Percentiles rank a stretch among this genome's conserved stretches.
These are phyloP conservation scores for Melanopsichium pennsylvanicum DNA, from an alignment of 1,284 basidiomycete genomes.

Conservation along the genomic window DNA sequence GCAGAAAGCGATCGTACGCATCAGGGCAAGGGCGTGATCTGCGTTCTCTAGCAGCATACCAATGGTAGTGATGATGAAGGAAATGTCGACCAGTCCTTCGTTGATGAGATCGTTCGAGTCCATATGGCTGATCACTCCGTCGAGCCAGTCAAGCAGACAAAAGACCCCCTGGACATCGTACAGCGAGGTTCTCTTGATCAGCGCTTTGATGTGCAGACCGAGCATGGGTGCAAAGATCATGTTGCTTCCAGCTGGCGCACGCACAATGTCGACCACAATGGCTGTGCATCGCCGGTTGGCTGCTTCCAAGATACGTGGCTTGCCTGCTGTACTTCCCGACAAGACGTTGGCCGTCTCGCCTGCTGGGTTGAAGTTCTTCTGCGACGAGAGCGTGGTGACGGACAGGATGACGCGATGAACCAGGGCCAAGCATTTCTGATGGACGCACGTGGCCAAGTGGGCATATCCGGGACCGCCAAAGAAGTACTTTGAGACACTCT, in stretches of 20 bases:
- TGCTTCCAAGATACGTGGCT: constrained; percentile 61
- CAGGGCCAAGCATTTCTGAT: constrained; percentile 60
- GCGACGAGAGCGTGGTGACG: constrained; percentile 62
- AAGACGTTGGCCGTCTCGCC: constrained; percentile 63
- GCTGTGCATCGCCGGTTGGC: constrained; percentile 61
- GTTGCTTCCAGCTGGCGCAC: constrained; percentile 42
- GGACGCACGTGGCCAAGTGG: constrained; percentile 59
- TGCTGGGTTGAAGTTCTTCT: constrained; percentile 61
- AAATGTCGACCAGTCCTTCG: constrained; percentile 51
- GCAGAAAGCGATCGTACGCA: constrained; percentile 62
- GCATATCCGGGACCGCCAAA: constrained; percentile 62
- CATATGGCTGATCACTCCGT: constrained; percentile 58
- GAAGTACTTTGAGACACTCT: constrained; percentile 48
- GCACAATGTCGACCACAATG: constrained; percentile 62
- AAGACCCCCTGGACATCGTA: constrained; percentile 64
- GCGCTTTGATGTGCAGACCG: constrained; percentile 56
- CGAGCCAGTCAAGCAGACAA: constrained; percentile 61
- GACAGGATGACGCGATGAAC: constrained; percentile 61
- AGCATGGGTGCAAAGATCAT: constrained; percentile 59
- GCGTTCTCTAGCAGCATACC: constrained; percentile 57
- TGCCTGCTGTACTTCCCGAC: constrained; percentile 59
- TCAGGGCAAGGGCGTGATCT: constrained; percentile 61
- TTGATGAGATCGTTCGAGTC: constrained; percentile 54
- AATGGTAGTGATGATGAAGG: constrained; percentile 57
- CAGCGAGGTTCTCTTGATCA: constrained; percentile 60